A percentile compares a stretch with the other conserved stretches of the same genome.
phyloP scores from a whole-genome alignment of 306 rosid species.

The Trichosanthes cucumerina region DNA sequence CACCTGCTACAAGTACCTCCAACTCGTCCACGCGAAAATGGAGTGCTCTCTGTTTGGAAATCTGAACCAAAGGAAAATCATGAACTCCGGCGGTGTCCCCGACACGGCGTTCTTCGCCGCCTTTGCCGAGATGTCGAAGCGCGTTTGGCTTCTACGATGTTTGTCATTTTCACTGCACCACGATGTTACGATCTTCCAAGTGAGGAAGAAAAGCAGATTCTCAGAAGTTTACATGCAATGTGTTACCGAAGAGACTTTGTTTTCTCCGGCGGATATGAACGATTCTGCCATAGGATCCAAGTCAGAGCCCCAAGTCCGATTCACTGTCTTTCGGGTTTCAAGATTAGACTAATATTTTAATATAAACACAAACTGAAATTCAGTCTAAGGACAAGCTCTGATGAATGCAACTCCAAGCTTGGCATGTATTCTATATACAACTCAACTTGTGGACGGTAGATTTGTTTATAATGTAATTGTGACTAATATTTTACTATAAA shows the following conservation, averaged over 20 bases:
- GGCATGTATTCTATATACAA: too few species aligned
- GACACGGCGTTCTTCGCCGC: conserved; percentile 64
- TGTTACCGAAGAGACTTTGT: conserved; percentile 27
- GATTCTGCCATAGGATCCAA: conserved; percentile 11
- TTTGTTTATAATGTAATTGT: too few species aligned
- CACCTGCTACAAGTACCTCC: conserved; percentile 52
- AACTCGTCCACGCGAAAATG: conserved; percentile 81
- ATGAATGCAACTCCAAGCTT: too few species aligned
- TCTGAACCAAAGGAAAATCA: conserved; percentile 59
- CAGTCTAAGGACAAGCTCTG: too few species aligned
- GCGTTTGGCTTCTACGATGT: conserved; percentile 68
- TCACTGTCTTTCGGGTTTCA: conserved; percentile 88
- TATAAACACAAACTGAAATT: too few species aligned
- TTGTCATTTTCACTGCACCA: conserved; percentile 56
- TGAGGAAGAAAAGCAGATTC: conserved; percentile 53
- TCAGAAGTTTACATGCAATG: conserved; percentile 92
- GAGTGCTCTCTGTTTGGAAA: conserved; percentile 90
- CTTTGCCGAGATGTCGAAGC: conserved; percentile 68
- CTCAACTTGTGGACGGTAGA: too few species aligned
- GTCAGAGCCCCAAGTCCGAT: conserved; percentile 40
- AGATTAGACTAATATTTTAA: too few species aligned
- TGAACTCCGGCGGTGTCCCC: conserved; percentile 64
- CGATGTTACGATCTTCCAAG: conserved; percentile 51
- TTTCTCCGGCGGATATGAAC: conserved; percentile 20
- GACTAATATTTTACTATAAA: too few species aligned